phyloP scores from a whole-genome alignment of 495 filamentous ascomycete genomes.

The Bathelium albidoporum region DNA sequence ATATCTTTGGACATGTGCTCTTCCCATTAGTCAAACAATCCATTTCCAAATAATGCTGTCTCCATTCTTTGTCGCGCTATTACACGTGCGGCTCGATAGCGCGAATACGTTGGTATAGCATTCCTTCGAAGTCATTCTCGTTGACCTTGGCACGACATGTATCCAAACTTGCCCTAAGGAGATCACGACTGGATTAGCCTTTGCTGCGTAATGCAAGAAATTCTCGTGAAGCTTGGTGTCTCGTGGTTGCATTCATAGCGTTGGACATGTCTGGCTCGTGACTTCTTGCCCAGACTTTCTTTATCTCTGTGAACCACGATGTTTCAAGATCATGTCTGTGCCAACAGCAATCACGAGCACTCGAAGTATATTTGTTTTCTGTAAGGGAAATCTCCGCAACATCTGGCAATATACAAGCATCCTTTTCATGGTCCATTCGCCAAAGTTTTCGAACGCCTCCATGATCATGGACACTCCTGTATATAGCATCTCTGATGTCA shows the following conservation, averaged over 20 bases:
- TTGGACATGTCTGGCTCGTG: not conserved
- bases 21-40: too few species aligned
- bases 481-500: not conserved
- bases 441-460: not conserved
- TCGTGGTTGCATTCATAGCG: not conserved
- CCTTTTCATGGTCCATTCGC: not conserved
- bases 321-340: not conserved
- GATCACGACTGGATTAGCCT: not conserved
- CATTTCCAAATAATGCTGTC: too few species aligned
- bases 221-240: not conserved
- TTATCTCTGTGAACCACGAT: not conserved
- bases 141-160: too few species aligned
- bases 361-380: not conserved
- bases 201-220: not conserved
- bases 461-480: not conserved
- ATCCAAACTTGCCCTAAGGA: too few species aligned
- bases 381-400: not conserved
- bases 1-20: too few species aligned
- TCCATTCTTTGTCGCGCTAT: too few species aligned
- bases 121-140: too few species aligned
- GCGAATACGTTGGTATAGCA: too few species aligned
- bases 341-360: not conserved
- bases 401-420: too few species aligned
- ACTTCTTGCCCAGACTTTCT: not conserved
- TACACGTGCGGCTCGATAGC: too few species aligned